Conservation (phyloP, 2,329 filamentous ascomycete genomes). For the Calonectria hongkongensis region DNA sequence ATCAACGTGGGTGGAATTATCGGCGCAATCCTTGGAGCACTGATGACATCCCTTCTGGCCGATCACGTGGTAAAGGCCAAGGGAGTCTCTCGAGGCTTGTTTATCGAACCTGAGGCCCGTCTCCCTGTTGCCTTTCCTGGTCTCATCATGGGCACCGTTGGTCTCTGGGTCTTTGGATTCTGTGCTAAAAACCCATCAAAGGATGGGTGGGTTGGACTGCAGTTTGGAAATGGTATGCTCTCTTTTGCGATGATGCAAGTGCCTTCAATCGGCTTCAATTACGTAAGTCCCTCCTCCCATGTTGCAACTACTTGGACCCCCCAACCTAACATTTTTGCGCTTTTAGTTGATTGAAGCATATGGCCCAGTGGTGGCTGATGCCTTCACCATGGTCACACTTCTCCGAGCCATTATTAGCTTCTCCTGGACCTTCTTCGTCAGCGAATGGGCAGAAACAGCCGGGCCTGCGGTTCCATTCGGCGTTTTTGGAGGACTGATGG, state of each 20-base stretch:
- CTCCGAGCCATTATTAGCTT: constrained; percentile 70
- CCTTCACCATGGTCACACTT: constrained; percentile 72
- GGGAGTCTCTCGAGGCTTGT: constrained; percentile 49
- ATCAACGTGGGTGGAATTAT: constrained; percentile 60
- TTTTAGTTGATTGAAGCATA: constrained; percentile 71
- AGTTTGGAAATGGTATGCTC: constrained; percentile 61
- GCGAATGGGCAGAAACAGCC: constrained; percentile 65
- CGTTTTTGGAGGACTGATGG: constrained; percentile 71
- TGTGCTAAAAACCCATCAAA: constrained; percentile 58
- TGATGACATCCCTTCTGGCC: constrained; percentile 54
- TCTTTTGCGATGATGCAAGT: constrained; percentile 62
- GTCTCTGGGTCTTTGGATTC: constrained; percentile 61
- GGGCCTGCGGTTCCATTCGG: constrained; percentile 71
- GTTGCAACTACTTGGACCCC: no score
- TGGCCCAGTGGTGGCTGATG: constrained; percentile 67
- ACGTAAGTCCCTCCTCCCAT: constrained; percentile 55
- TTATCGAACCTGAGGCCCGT: constrained; percentile 58
- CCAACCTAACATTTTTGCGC: no score
- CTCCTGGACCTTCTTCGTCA: constrained; percentile 73
- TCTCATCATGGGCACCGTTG: constrained; percentile 55
- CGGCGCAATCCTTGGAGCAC: constrained; percentile 55
- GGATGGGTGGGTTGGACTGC: constrained; percentile 59
- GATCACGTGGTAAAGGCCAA: constrained; percentile 53
- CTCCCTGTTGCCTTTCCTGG: constrained; percentile 57
- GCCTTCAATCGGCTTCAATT: constrained; percentile 63